phyloP scores from a whole-genome alignment of 768 basidiomycete genomes.

The Termitomyces eurrhizus region DNA sequence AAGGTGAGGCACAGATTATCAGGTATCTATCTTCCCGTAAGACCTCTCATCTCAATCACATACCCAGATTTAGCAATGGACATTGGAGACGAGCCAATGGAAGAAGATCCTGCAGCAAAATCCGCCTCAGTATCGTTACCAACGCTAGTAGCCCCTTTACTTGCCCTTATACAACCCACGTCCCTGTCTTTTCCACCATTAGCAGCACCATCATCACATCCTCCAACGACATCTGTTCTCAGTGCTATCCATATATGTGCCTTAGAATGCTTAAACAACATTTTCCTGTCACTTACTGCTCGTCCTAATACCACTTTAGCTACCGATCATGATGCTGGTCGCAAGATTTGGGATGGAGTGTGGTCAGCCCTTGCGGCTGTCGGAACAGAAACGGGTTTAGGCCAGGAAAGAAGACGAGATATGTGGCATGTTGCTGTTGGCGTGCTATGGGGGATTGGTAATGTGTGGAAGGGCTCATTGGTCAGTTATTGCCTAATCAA shows the following conservation, averaged over 20 bases:
- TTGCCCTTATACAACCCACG: constrained; percentile 71
- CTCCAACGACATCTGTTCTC: constrained; percentile 85
- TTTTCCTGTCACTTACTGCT: constrained; percentile 71
- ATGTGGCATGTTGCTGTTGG: constrained; percentile 81
- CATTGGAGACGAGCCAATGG: constrained; percentile 29
- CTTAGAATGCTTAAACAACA: constrained; percentile 87
- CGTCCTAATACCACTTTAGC: constrained; percentile 36
- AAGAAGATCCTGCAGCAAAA: constrained; percentile 37
- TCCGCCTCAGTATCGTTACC: constrained; percentile 39
- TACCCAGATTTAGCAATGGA: constrained; percentile 16
- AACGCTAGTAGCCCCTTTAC: constrained; percentile 61
- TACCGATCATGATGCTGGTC: constrained; percentile 46
- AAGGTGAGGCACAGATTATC: constrained; percentile 1
- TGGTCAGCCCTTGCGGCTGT: constrained; percentile 61
- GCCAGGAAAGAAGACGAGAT: constrained; percentile 66
- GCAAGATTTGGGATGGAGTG: constrained; percentile 56
- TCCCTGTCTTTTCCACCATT: constrained; percentile 78
- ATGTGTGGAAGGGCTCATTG: constrained; percentile 65
- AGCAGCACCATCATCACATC: constrained; percentile 66
- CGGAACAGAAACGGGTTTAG: constrained; percentile 54
- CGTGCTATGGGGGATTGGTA: constrained; percentile 85
- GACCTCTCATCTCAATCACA: neutral
- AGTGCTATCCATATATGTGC: constrained; percentile 81
- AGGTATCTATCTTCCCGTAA: neutral
- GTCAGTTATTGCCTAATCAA: constrained; percentile 32